Percentiles rank a stretch among this genome's conserved stretches.
phyloP scores from a whole-genome alignment of 2,329 filamentous ascomycete genomes.

The Juglanconis juglandina region DNA sequence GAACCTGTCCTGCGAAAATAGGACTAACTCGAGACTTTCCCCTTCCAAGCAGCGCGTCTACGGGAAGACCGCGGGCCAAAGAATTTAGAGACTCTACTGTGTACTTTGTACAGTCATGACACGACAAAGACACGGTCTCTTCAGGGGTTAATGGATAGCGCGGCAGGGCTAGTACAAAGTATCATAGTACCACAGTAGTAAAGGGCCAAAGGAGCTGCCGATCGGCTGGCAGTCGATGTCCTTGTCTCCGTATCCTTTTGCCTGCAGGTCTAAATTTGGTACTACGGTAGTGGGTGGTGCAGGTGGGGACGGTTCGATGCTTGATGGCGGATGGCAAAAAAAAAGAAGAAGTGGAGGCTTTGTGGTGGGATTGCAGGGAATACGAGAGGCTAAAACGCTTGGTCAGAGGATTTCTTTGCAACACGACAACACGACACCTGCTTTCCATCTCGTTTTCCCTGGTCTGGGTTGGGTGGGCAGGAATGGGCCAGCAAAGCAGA shows the following conservation, averaged over 20 bases:
- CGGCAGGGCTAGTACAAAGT: neutral
- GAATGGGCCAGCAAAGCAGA: neutral
- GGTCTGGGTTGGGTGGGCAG: neutral
- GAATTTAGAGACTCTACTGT: neutral
- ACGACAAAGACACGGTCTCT: neutral
- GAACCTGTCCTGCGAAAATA: neutral
- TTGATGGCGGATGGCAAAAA: conserved; percentile 14
- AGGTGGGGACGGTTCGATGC: neutral
- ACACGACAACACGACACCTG: conserved; percentile 8
- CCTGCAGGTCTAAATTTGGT: neutral
- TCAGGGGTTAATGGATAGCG: conserved; percentile 5
- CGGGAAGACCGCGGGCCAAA: no score
- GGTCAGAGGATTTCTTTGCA: conserved; percentile 1
- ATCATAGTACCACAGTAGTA: neutral
- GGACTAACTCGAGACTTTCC: neutral
- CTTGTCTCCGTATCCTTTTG: neutral
- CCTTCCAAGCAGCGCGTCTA: no score
- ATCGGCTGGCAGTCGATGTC: neutral
- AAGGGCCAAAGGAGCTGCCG: neutral
- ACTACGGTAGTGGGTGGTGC: neutral
- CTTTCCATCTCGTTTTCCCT: neutral
- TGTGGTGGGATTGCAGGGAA: conserved; percentile 11
- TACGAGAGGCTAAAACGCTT: conserved; percentile 15
- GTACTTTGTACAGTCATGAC: no score
- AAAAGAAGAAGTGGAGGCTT: neutral